phyloP scores from a whole-genome alignment of 2,329 filamentous ascomycete genomes.

The Aspergillus aculeatus region DNA sequence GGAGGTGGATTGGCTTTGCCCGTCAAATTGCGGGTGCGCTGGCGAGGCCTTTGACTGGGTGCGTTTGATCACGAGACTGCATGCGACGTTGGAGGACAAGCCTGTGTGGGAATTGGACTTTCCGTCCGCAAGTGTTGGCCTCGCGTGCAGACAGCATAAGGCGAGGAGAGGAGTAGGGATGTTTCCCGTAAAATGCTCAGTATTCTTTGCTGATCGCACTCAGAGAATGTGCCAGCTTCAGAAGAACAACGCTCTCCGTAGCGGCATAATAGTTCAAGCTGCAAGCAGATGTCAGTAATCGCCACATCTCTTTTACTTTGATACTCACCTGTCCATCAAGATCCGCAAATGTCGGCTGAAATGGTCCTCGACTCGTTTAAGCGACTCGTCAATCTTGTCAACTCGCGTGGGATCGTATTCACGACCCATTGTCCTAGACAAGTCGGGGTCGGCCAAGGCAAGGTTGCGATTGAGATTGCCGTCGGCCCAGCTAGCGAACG shows the following conservation, averaged over 20 bases:
- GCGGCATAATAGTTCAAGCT: conserved; percentile 90
- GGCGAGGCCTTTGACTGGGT: too few relatives aligned
- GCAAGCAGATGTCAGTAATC: neutral
- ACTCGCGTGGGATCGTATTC: conserved; percentile 61
- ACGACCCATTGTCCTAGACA: conserved; percentile 47
- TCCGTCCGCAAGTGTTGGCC: neutral
- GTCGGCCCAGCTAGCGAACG: conserved; percentile 83
- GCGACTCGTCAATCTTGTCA: conserved; percentile 77
- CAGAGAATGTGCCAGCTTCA: conserved; percentile 63
- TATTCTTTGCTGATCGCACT: conserved; percentile 45
- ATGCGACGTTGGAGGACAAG: too few relatives aligned
- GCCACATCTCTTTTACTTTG: neutral
- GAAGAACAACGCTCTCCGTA: conserved; percentile 90
- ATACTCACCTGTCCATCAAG: conserved; percentile 71
- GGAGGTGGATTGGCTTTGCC: too few relatives aligned
- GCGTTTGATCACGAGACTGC: too few relatives aligned
- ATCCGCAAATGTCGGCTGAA: conserved; percentile 93
- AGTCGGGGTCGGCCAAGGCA: conserved; percentile 76
- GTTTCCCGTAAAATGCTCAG: conserved; percentile 21
- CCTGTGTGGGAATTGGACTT: too few relatives aligned
- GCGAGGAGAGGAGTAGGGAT: neutral
- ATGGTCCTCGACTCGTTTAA: conserved; percentile 89
- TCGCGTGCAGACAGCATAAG: neutral
- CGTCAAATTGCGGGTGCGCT: too few relatives aligned
- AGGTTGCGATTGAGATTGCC: conserved; percentile 82